Conservation (phyloP, 352 stramenopile genomes). For the Phytophthora uliginosa region DNA sequence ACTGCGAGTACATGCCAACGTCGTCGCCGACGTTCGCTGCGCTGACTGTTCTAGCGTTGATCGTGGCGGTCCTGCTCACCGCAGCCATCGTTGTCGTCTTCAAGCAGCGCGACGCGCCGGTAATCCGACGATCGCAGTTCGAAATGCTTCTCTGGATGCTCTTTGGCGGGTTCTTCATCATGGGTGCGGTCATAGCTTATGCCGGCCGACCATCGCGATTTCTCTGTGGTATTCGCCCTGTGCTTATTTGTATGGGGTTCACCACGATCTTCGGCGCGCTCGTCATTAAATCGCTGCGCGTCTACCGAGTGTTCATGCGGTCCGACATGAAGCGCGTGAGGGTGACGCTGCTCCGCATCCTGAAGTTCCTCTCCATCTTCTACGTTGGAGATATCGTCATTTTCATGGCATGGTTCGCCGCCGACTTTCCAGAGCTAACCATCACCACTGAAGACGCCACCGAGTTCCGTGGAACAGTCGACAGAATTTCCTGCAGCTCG, state of each 20-base stretch:
- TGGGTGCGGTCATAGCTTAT: constrained; percentile 36
- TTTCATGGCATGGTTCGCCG: constrained; percentile 43
- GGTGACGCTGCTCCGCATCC: constrained; percentile 42
- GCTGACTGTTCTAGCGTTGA: constrained; percentile 9
- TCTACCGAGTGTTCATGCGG: constrained; percentile 68
- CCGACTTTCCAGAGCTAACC: constrained; percentile 46
- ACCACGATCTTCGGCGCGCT: constrained; percentile 57
- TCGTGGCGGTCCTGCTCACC: constrained; percentile 25
- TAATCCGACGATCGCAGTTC: constrained; percentile 61
- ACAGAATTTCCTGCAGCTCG: constrained; percentile 43
- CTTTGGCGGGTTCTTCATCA: constrained; percentile 47
- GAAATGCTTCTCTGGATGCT: constrained; percentile 59
- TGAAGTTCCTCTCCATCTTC: constrained; percentile 53
- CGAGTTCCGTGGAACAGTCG: constrained; percentile 41
- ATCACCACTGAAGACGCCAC: constrained; percentile 23
- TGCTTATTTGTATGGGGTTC: constrained; percentile 50
- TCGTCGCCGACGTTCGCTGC: constrained; percentile 31
- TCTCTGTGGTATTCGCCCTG: constrained; percentile 44
- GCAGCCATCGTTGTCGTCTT: constrained; percentile 35
- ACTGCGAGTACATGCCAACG: constrained; percentile 53
- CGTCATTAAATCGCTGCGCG: constrained; percentile 58
- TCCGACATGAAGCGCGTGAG: constrained; percentile 53
- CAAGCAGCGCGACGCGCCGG: constrained; percentile 39
- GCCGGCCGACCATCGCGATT: constrained; percentile 36
- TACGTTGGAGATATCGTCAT: constrained; percentile 48